Base-by-base conservation (phyloP, 164 flowering plant species). In the Chimonanthus praecox region DNA sequence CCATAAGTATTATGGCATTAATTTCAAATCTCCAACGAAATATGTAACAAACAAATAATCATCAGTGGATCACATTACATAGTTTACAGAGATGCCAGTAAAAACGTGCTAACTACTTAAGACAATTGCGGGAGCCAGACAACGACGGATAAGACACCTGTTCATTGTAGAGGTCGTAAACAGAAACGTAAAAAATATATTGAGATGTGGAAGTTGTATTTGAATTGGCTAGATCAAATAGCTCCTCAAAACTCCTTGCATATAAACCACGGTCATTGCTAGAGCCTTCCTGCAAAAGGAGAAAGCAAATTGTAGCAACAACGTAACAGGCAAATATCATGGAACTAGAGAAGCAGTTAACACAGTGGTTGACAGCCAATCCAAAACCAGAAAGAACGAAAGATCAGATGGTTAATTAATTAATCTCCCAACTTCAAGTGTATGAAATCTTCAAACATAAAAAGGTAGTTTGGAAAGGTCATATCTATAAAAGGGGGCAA, bases 161-260 rank as follows among this genome's bases (percentile, higher is more conserved):
- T 73, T 96, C 98, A 78, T 96, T 96, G 78, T 89, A 90, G 64
- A 96, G 88, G 79, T 96, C 97, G 80, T 85, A 86, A 58, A 82
- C 84, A 33, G 97, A 87, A 60, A 90, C 87, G 64, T 54, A 13
- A 10, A 54, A 54, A 13, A 7, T 9, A 2, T 10, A 54, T 54
- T 16, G 4, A 13, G 60, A 54, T 54, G 60, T 54, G 4, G 89
- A 85, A 79, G 95, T 88, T 69, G 87, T 81, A 82, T 96, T 97
- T 46, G 92, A 89, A 81, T 90, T 91, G 47, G 97, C 92, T 75
- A 96, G 78, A 88, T 96, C 98, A 85, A 94, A 96, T 64, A 94
- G 83, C 86, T 96, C 98, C 86, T 96, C 98, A 84, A 92, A 96
- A 80, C 94, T 87, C 62, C 98, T 88, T 58, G 84, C 88, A 83